These are phyloP conservation scores for Metschnikowia henanensis DNA, from an alignment of 805 yeast species.

Conservation along the genomic window DNA sequence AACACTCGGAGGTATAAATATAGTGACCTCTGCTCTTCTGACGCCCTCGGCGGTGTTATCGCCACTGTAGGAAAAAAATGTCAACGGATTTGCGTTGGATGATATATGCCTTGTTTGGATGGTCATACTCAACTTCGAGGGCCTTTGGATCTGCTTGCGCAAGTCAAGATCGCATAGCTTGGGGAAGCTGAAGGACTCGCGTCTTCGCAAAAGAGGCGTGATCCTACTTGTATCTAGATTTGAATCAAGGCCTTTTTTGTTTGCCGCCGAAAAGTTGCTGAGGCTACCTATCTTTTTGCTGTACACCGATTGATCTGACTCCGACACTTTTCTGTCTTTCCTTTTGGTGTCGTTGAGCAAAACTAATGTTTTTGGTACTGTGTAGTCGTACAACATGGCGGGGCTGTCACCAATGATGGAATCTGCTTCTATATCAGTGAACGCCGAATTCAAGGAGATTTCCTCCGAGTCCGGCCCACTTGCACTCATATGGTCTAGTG, in stretches of 20 bases:
- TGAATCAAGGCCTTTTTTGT: neutral
- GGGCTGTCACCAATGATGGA: slow-evolving; percentile 32
- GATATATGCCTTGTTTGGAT: slow-evolving; percentile 38
- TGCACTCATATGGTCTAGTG: slow-evolving; percentile 16
- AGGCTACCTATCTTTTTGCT: slow-evolving; percentile 3
- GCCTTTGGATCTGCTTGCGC: neutral
- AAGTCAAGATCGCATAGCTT: slow-evolving; percentile 13
- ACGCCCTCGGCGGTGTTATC: slow-evolving; percentile 20
- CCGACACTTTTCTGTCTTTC: neutral
- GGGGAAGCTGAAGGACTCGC: slow-evolving; percentile 11
- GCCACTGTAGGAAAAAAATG: slow-evolving; percentile 41
- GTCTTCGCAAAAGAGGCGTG: slow-evolving; percentile 7
- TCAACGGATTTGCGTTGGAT: slow-evolving; percentile 43
- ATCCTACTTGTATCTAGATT: neutral
- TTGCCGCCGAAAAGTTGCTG: neutral
- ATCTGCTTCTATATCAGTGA: slow-evolving; percentile 43
- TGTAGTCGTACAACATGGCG: slow-evolving; percentile 18
- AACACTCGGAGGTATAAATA: slow-evolving; percentile 36
- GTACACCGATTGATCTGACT: neutral
- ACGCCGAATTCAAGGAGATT: slow-evolving; percentile 39
- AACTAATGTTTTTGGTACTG: slow-evolving; percentile 19
- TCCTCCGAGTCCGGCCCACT: slow-evolving; percentile 17
- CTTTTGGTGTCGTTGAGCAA: slow-evolving; percentile 8
- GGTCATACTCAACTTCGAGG: slow-evolving; percentile 35
- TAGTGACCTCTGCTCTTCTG: slow-evolving; percentile 20